Evolutionary conservation across 225 moss, liverwort and hornwort genomes (phyloP).

Genomic region (Pseudisothecium myosuroides): DNA sequence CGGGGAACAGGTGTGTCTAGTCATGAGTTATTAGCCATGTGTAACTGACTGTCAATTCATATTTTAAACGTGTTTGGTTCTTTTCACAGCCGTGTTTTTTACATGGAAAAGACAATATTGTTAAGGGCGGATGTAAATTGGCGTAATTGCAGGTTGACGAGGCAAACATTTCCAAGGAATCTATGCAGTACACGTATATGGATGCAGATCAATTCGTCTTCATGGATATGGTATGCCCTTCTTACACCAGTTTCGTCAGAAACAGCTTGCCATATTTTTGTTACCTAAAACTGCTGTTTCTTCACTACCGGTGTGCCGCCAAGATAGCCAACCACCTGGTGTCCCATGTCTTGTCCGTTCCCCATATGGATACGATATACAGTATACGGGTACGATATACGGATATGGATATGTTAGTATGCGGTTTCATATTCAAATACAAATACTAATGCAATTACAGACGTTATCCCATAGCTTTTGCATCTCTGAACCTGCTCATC

Average conservation of each 20-base stretch:
- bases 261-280: background rate
- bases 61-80: background rate
- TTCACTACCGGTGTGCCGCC: background rate
- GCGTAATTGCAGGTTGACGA: conserved; percentile 35
- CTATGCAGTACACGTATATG: conserved; percentile 94
- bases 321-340: background rate
- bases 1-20: conserved; percentile 62
- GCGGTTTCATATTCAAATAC: background rate
- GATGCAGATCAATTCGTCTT: conserved; percentile 92
- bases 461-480: background rate
- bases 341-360: background rate
- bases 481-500: background rate
- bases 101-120: background rate
- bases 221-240: conserved; percentile 80
- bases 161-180: conserved; percentile 68
- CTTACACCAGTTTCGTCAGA: background rate
- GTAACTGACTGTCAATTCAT: background rate
- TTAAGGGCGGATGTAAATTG: background rate
- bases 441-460: background rate
- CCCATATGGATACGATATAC: background rate
- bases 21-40: background rate
- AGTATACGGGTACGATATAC: background rate
- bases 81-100: background rate
- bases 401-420: background rate
- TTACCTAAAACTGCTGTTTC: background rate